Evolutionary conservation across 129 eudicot species (phyloP).

Genomic region (Lactuca saligna): DNA sequence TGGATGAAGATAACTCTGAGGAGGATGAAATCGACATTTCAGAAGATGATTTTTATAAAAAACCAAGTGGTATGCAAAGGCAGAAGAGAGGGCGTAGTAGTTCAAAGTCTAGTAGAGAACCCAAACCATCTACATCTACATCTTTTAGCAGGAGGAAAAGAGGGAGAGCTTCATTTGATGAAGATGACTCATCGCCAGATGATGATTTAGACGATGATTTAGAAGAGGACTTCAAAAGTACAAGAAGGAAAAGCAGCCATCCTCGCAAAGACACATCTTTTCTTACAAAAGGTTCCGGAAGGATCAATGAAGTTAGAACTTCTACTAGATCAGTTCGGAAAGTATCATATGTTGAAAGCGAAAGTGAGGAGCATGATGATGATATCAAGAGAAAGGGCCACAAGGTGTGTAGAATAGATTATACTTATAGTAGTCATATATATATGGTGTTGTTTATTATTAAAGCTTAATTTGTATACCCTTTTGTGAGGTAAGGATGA

Average conservation of each 20-base stretch:
- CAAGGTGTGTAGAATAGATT: conserved; percentile 49
- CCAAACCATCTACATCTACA: conserved; percentile 32
- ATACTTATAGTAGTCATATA: conserved; percentile 11
- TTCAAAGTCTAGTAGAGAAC: conserved; percentile 49
- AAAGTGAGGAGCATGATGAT: conserved; percentile 87
- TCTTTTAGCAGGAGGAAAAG: conserved; percentile 56
- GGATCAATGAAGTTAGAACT: conserved; percentile 67
- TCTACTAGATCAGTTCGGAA: conserved; percentile 82
- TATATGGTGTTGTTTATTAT: neutral
- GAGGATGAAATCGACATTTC: conserved; percentile 72
- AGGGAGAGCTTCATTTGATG: conserved; percentile 62
- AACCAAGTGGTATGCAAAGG: conserved; percentile 61
- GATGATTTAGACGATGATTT: conserved; percentile 40
- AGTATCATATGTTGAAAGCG: conserved; percentile 97
- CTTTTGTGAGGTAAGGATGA: conserved; percentile 65
- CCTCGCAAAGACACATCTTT: no score
- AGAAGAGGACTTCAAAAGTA: conserved; percentile 56
- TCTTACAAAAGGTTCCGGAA: conserved; percentile 38
- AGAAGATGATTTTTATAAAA: conserved; percentile 67
- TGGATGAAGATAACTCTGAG: conserved; percentile 71
- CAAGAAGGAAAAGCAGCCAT: conserved; percentile 41
- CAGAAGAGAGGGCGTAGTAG: conserved; percentile 31
- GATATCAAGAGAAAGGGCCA: conserved; percentile 64
- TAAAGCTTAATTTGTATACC: conserved; percentile 15
- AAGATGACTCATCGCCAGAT: conserved; percentile 67